phyloP scores from a whole-genome alignment of 2,329 filamentous ascomycete genomes.

The Fusarium phyllophilum region DNA sequence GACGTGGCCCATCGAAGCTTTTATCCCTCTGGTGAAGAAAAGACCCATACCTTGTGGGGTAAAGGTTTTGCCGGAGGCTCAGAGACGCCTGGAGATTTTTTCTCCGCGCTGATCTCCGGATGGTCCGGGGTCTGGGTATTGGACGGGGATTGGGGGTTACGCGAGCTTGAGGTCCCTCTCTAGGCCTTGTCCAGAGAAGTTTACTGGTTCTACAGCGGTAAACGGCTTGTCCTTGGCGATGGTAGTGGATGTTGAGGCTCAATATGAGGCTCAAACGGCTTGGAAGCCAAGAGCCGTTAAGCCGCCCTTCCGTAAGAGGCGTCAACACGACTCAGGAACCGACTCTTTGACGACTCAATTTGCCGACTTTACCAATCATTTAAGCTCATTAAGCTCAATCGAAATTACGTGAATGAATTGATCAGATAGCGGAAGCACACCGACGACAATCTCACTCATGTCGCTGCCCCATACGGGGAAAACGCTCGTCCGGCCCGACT shows the following conservation, averaged over 20 bases:
- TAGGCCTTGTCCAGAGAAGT: not conserved
- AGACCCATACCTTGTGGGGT: constrained; percentile 8
- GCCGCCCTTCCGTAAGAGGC: not conserved
- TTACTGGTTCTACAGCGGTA: not conserved
- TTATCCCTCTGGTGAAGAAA: constrained; percentile 16
- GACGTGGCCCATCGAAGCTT: constrained; percentile 9
- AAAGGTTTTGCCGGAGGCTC: constrained; percentile 16
- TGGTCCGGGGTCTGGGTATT: constrained; percentile 9
- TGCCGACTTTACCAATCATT: constrained; percentile 10
- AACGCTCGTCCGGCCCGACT: constrained; percentile 27
- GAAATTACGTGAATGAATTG: not conserved
- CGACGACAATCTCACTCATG: not conserved
- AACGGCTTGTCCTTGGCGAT: not conserved
- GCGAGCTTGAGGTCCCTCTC: not conserved
- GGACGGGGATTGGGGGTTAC: not conserved
- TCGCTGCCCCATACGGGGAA: constrained; percentile 17
- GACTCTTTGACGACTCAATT: not conserved
- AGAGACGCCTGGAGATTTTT: not conserved
- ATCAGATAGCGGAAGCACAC: not conserved
- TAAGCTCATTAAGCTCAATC: not conserved
- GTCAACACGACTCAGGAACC: not conserved
- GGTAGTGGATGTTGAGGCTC: constrained; percentile 6
- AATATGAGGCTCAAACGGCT: constrained; percentile 18
- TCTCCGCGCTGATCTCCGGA: constrained; percentile 15
- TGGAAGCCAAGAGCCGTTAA: not conserved